phyloP scores from a whole-genome alignment of 768 basidiomycete genomes.

The Calvatia gigantea region DNA sequence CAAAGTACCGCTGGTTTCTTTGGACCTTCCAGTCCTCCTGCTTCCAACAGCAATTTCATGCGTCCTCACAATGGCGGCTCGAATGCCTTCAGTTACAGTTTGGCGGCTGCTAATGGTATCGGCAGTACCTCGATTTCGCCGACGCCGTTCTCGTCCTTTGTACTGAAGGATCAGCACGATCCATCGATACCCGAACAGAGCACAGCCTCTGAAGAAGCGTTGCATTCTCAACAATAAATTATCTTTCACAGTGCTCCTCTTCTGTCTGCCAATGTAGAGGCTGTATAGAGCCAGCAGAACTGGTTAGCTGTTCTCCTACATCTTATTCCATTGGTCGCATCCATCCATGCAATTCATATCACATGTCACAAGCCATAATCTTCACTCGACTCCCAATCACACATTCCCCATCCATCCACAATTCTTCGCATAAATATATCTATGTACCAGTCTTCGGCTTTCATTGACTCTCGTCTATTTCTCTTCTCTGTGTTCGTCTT shows the following conservation, averaged over 20 bases:
- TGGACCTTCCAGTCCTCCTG: constrained; percentile 14
- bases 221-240: constrained; percentile 28
- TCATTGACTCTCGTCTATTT: constrained; percentile 17
- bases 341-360: constrained; percentile 18
- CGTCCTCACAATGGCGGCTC: constrained; percentile 27
- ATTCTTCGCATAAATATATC: constrained; percentile 17
- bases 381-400: constrained; percentile 10
- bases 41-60: constrained; percentile 30
- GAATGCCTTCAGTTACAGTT: constrained; percentile 24
- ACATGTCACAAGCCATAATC: constrained; percentile 14
- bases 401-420: constrained; percentile 13
- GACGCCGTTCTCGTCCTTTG: constrained; percentile 36
- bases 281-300: constrained; percentile 41
- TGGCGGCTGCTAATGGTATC: constrained; percentile 19
- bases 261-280: constrained; percentile 38
- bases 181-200: constrained; percentile 35
- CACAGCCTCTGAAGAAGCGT: constrained; percentile 27
- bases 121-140: constrained; percentile 17
- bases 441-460: constrained; percentile 17
- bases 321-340: constrained; percentile 20
- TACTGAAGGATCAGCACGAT: constrained; percentile 27
- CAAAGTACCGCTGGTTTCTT: constrained; percentile 16
- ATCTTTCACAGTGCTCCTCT: constrained; percentile 19
- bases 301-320: constrained; percentile 14
- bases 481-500: constrained; percentile 14